phyloP scores from a whole-genome alignment of 768 basidiomycete species.

The Amanita pallidorosea region DNA sequence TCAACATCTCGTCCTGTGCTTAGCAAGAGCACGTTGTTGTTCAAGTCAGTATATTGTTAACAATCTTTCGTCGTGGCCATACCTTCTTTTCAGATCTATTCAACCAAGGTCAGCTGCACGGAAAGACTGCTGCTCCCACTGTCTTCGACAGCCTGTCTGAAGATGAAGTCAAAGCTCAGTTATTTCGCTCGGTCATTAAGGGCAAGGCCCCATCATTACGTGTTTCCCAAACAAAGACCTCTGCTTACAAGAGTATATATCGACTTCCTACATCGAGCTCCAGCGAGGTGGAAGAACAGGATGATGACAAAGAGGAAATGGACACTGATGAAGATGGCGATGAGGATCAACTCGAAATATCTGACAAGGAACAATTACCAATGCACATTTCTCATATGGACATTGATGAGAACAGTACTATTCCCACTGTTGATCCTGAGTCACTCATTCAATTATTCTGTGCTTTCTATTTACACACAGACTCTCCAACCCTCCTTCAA shows the following conservation, averaged over 20 bases:
- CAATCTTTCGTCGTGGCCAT: neutral
- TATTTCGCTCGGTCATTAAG: neutral
- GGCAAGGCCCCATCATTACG: neutral
- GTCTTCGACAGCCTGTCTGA: neutral
- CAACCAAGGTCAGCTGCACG: conserved; percentile 8
- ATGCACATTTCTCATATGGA: neutral
- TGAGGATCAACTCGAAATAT: neutral
- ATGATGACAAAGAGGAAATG: neutral
- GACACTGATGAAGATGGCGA: neutral
- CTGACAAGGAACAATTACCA: neutral
- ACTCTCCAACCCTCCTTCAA: conserved; percentile 24
- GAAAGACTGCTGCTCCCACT: neutral
- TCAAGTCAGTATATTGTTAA: neutral
- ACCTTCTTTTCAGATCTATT: neutral
- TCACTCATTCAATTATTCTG: conserved; percentile 24
- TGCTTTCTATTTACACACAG: conserved; percentile 21
- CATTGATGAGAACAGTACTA: neutral
- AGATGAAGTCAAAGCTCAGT: neutral
- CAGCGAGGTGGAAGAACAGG: neutral
- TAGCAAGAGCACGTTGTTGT: neutral
- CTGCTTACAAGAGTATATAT: neutral
- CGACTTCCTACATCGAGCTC: neutral
- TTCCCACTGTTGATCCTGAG: neutral
- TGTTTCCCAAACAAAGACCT: neutral
- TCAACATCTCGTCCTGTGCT: neutral